Conservation (phyloP, 2,329 filamentous ascomycete genomes). For the Cordyceps cateniannulata region DNA sequence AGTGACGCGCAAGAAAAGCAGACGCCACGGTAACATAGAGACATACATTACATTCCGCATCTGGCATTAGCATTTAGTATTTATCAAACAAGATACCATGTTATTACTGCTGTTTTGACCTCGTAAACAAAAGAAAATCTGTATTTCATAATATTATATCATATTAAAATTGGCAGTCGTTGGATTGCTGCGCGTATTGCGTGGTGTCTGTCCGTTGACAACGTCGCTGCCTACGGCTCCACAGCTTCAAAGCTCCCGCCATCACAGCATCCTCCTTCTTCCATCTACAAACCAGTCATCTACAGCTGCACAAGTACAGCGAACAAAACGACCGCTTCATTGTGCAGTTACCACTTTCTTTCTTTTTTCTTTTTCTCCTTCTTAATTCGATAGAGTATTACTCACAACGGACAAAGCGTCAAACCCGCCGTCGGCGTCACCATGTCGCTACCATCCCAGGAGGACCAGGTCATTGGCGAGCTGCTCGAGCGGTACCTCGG, state of each 20-base stretch:
- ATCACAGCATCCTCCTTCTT: background rate
- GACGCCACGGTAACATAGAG: background rate
- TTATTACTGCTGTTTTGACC: background rate
- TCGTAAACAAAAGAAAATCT: background rate
- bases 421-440: background rate
- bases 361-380: background rate
- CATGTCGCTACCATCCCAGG: background rate
- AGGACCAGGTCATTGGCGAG: constrained; percentile 45
- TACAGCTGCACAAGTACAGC: background rate
- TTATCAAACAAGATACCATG: background rate
- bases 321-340: no score
- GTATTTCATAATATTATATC: background rate
- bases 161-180: background rate
- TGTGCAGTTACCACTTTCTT: background rate
- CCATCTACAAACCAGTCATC: background rate
- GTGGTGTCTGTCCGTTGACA: background rate
- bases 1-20: background rate
- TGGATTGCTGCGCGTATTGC: background rate
- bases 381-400: no score
- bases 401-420: no score
- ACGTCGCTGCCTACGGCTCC: background rate
- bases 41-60: background rate
- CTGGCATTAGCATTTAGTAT: background rate
- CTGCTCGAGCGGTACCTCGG: constrained; percentile 60
- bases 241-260: background rate